Evolutionary conservation across 352 stramenopile species (phyloP).

Genomic region (Globisporangium splendens): DNA sequence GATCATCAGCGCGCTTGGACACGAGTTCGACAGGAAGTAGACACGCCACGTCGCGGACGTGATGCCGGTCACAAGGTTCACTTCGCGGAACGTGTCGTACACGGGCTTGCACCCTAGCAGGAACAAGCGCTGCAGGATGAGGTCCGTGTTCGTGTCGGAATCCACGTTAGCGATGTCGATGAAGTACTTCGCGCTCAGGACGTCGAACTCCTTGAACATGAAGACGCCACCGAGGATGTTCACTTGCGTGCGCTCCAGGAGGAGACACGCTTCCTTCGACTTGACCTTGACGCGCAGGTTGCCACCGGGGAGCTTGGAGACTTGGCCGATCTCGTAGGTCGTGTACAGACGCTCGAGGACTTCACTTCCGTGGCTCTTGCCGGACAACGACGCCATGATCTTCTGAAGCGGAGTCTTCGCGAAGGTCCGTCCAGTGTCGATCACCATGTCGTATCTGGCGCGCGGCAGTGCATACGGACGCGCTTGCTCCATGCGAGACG

Average conservation of each 20-base stretch:
- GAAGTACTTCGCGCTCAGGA: constrained; percentile 7
- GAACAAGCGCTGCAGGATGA: no score
- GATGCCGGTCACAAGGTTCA: no score
- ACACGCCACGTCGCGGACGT: no score
- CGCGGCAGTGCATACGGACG: no score
- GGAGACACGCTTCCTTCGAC: no score
- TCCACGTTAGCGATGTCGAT: constrained; percentile 7
- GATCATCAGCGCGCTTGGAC: no score
- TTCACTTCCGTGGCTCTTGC: constrained; percentile 3
- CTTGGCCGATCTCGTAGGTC: not conserved
- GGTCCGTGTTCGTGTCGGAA: no score
- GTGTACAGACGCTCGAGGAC: constrained; percentile 4
- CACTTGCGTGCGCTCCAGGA: no score
- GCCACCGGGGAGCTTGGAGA: no score
- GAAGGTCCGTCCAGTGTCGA: constrained; percentile 1
- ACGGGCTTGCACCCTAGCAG: constrained; percentile 6
- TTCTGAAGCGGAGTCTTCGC: constrained; percentile 6
- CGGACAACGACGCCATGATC: constrained; percentile 7
- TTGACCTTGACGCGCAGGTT: no score
- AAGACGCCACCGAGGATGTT: not conserved
- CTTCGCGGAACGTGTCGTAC: constrained; percentile 16
- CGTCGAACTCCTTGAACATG: constrained; percentile 12
- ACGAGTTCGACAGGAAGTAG: no score
- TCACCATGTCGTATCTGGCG: no score
- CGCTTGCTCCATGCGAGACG: not conserved